Base-by-base conservation (phyloP, 345 rosid species). In the Citrus inodora region DNA sequence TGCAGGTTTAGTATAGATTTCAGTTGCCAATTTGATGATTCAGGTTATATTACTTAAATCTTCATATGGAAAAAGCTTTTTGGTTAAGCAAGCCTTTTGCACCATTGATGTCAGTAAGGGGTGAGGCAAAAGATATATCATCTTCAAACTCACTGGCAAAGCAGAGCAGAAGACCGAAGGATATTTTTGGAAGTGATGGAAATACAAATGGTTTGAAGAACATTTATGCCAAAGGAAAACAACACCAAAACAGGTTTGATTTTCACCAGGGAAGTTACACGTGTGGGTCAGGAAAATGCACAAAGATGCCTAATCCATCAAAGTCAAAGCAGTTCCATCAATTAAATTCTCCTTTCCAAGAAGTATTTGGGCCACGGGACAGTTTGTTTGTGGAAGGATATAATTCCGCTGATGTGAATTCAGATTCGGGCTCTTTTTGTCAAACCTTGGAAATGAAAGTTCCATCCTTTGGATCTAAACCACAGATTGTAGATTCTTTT, bases 1-100 rank as follows among this genome's bases (percentile, higher is more conserved):
- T 70, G 94, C 97, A 91, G 97, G 98, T 94, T 78, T 73, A 76
- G 37, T 71, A 35, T 35, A 78, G 70, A 70, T 60, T 66, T 48
- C 74, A 68, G 55, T 28, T 70, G 67, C 69, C 28, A 65, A 30
- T 30, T 60, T 64, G 42, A 42, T 73, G 73, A 74, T 60, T 74
- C 58, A 78, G 25, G 6, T 64, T 60, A 16, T 13, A 72, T 58
- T 42, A 8, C 42, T 67, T 17, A 74, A 58, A 21, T 37, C 61
- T 67, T 59, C 48, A 60, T 69, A 69, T 51, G 66, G 60, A 75
- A 77, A 30, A 75, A 25, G 10, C 73, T 32, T 70, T 71, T 67
- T n/a, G 32, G 28, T 71, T 22, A 63, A 69, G 22, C 10, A 58
- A 74, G 58, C 65, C 28, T 55, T 81, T 66, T 51, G 64, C 51